Base-by-base conservation (phyloP, 495 filamentous ascomycete genomes). In the Cercophora sp. region DNA sequence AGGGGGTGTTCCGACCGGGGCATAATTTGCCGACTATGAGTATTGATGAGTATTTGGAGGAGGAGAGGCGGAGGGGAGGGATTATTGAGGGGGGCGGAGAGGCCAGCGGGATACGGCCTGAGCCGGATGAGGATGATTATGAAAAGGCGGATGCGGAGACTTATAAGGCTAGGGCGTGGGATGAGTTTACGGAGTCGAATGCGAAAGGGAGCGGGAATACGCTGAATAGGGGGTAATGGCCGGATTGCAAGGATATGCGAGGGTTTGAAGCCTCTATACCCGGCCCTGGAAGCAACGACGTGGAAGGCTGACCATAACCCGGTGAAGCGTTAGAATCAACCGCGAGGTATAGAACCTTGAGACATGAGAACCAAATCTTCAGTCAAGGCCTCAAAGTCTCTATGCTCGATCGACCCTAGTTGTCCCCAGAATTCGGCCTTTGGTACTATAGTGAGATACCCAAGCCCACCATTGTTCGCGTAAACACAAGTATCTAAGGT, bases 21-120 rank as follows among this genome's bases (percentile, higher is more conserved):
- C 93, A 98, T 66, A 96, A 87, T 68, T 71, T 98, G 35, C 93
- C 93, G 8, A 97, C 94, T 0, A 97, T 97, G 93, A 88, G 82
- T 0, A 97, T 98, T 53, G 94, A 98, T 57, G 93, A 98, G 68
- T 97, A 97, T 63, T 72, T 98, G 13, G 92, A 92, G 40, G 93
- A 98, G 71, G 93, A 98, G 68, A 76, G 84, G 53, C 76, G 80
- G 54, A 75, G 87, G 63, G 94, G 94, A 8, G 89, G 89, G n/a
- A 87, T 98, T 19, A 85, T 96, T 47, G 85, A 96, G 64, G 91
- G 91, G 24, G 93, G 93, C 35, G 88, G 86, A n/a, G 84, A 86
- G 62, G 79, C 86, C 56, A 90, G 85, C 48, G 79, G 79, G n/a
- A 70, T 80, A 16, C 67, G 71, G 46, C 81, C 84, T 4, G 84